These are phyloP conservation scores for Beauveria bassiana DNA, from an alignment of 2,329 filamentous ascomycete genomes.

Conservation along the genomic window DNA sequence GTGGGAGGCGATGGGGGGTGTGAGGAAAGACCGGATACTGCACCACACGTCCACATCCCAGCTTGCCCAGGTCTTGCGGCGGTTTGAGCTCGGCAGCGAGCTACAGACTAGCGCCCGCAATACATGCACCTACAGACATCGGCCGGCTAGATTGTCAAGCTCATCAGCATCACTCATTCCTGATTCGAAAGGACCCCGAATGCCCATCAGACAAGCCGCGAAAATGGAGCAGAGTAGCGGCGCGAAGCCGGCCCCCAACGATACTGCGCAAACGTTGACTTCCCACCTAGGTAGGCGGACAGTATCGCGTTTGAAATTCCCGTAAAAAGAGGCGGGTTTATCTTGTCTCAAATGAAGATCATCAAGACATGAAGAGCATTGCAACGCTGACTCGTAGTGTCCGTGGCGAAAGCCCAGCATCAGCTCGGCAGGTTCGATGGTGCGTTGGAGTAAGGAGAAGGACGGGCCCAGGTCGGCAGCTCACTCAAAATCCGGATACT, in stretches of 20 bases:
- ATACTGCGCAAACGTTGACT: neutral
- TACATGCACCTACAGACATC: neutral
- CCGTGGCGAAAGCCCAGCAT: neutral
- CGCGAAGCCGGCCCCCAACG: conserved; percentile 1
- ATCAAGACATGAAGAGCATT: neutral
- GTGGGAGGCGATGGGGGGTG: conserved; percentile 9
- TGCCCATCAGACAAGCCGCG: neutral
- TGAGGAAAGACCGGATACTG: conserved; percentile 5
- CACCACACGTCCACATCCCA: neutral
- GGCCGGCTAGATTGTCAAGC: neutral
- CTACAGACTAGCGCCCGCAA: conserved; percentile 3
- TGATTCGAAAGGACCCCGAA: neutral
- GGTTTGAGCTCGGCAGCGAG: neutral
- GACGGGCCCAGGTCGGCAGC: neutral
- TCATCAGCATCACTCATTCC: neutral
- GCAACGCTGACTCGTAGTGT: neutral
- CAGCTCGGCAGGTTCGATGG: neutral
- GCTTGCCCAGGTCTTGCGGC: neutral
- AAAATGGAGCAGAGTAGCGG: neutral
- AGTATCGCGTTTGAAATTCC: too few species aligned
- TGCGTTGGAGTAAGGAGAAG: neutral
- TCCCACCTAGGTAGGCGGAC: too few species aligned
- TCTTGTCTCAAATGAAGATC: neutral
- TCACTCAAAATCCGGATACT: neutral
- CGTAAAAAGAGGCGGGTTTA: neutral